A percentile compares a stretch with the other conserved stretches of the same genome.
These are phyloP conservation scores for Psilocybe azurescens DNA, from an alignment of 768 basidiomycete species.

Conservation along the genomic window DNA sequence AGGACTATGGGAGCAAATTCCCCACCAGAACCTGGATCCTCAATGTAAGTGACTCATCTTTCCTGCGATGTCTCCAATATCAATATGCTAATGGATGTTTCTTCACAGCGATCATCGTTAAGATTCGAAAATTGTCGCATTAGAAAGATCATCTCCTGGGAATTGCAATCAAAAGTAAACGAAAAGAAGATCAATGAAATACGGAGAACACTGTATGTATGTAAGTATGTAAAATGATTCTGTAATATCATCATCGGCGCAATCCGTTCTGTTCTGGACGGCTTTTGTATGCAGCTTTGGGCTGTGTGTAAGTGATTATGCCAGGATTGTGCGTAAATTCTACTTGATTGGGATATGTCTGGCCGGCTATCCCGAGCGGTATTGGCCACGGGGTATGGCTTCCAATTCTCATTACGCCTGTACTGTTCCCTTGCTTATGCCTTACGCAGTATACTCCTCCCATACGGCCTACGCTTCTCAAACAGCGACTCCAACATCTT, in stretches of 20 bases:
- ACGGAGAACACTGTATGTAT: slow-evolving; percentile 11
- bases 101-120: slow-evolving; percentile 50
- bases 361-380: slow-evolving; percentile 4
- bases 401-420: slow-evolving; percentile 10
- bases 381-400: slow-evolving; percentile 19
- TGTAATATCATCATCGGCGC: slow-evolving; percentile 17
- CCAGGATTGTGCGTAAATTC: slow-evolving; percentile 15
- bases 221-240: slow-evolving; percentile 18
- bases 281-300: neutral
- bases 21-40: slow-evolving; percentile 80
- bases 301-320: neutral
- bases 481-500: neutral
- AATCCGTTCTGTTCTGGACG: neutral
- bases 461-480: neutral
- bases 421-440: neutral
- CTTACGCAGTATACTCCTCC: neutral
- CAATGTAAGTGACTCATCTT: slow-evolving; percentile 55
- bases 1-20: slow-evolving; percentile 86
- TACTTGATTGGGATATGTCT: slow-evolving; percentile 19
- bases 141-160: slow-evolving; percentile 21
- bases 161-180: neutral
- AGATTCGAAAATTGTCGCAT: slow-evolving; percentile 53
- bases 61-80: slow-evolving; percentile 2
- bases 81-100: slow-evolving; percentile 21
- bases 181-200: slow-evolving; percentile 12